Evolutionary conservation across 2,329 filamentous ascomycete genomes (phyloP), one percentile per base, ranked within the genome.

Genomic region (Fonsecaea erecta): DNA sequence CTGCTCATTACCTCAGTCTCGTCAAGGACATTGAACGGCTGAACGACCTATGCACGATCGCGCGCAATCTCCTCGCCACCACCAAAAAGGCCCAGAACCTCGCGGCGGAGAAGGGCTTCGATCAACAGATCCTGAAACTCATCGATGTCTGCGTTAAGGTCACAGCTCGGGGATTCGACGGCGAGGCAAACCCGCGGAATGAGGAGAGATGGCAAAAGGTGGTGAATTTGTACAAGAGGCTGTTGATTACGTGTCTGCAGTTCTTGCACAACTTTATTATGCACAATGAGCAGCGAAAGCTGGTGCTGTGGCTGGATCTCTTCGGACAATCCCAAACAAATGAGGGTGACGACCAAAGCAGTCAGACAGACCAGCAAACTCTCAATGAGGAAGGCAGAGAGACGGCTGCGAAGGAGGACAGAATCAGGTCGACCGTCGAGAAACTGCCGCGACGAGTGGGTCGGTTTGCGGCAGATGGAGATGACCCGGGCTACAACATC

Each of bases 221-320:
- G 61, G 85, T 88, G 67, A 87, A 86, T 72, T 82, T 85, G 3
- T 88, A 87, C 76, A 88, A 89, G 76, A 86, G 86, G 71, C 78
- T 89, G 18, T 78, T 89, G 71, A 88, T 88, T 62, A 88, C 86
- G 2, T 86, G 85, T 67, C 78, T 89, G n/a, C 87, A 89, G 72
- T 88, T 88, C 69, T 76, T 89, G 62, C 87, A 89, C 76, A 89
- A 89, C 68, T 82, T 88, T 55, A 85, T 88, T 53, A 86, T 86
- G 72, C 83, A 86, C 66, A 89, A 89, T 70, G 86, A 89, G 75
- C 82, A 86, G 65, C 79, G 86, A 43, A 89, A 89, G 72, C 80
- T 88, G 70, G 85, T 88, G 71, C 80, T 89, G 1, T 89, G 86
- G 86, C 76, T 88, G 40, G 84, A 87, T 73, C 78, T 89, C 1